Base-by-base conservation (phyloP, 2,329 filamentous ascomycete genomes). In the Cladosporium oxysporum region DNA sequence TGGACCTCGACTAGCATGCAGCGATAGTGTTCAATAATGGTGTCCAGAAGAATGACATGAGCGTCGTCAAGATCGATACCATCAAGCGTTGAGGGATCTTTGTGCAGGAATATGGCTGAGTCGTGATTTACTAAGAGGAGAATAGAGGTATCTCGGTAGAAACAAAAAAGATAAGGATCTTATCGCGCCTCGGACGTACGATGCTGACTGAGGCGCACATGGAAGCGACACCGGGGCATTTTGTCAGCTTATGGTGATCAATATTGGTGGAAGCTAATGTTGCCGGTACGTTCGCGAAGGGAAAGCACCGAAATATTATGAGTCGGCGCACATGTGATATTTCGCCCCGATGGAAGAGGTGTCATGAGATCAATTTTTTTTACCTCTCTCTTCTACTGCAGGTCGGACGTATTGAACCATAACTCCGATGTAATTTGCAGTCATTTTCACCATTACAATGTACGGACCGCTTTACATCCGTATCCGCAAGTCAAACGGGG, bases 391-490 rank as follows among this genome's bases (percentile, higher is more conserved):
- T 47, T 23, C 41, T 21, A 47, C 41, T 47, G 41, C 41, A 47
- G 5, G 52, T 55, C 52, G 52, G 52, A 29, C 18, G 7, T 33
- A 55, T n/a, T 23, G 10, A 47, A 21, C n/a, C 5, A 2, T 11
- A 47, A 47, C n/a, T 47, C 41, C 41, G 41, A 2, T 47, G 41
- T 12, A 47, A 47, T 23, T 23, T 47, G 41, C 41, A 21, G 6
- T 10, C 41, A 47, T 47, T 47, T 47, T n/a, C 41, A 5, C 41
- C 3, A 10, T 12, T 11, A 11, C 41, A 47, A 47, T 12, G n/a
- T 55, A 33, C 52, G 52, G 52, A 55, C 52, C 52, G 52, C 52
- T 55, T 55, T 55, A 29, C 28, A 55, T 55, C 52, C 52, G 52
- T 31, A 3, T 33, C 52, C 52, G 52, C 52, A 55, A 8, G 31